A percentile compares a stretch with the other conserved stretches of the same genome.
phyloP scores from a whole-genome alignment of 106 monocot genomes.

The Agapanthus africanus region DNA sequence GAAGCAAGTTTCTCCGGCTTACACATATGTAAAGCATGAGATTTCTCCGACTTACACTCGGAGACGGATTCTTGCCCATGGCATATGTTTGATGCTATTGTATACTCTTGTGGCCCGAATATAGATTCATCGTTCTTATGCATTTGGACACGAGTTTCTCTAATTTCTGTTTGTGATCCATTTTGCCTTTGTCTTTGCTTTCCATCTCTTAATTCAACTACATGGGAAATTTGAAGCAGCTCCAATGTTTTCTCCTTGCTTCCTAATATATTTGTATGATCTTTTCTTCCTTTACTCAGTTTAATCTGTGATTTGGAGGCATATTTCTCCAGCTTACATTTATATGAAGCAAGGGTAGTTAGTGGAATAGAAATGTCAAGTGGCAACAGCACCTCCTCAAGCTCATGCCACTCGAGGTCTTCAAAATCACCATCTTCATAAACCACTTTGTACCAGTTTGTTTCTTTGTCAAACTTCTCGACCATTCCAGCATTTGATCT shows the following conservation, averaged over 20 bases:
- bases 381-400: conserved; percentile 57
- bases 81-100: no score
- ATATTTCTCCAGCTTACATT: conserved; percentile 6
- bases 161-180: no score
- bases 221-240: not conserved
- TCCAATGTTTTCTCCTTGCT: not conserved
- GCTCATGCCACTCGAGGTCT: conserved; percentile 68
- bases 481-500: conserved; percentile 49
- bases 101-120: no score
- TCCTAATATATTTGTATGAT: not conserved
- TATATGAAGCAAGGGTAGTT: conserved; percentile 28
- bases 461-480: conserved; percentile 45
- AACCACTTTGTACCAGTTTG: conserved; percentile 70
- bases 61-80: no score
- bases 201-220: not conserved
- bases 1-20: no score
- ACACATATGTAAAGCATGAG: no score
- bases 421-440: conserved; percentile 85
- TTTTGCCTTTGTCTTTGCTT: no score
- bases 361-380: conserved; percentile 68
- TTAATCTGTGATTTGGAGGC: conserved; percentile 7
- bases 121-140: no score
- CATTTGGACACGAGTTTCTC: no score
- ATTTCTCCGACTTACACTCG: no score
- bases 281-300: not conserved